These are phyloP conservation scores for Dimargaris cristalligena DNA, from an alignment of 192 early-diverging fungal genomes.

Conservation along the genomic window DNA sequence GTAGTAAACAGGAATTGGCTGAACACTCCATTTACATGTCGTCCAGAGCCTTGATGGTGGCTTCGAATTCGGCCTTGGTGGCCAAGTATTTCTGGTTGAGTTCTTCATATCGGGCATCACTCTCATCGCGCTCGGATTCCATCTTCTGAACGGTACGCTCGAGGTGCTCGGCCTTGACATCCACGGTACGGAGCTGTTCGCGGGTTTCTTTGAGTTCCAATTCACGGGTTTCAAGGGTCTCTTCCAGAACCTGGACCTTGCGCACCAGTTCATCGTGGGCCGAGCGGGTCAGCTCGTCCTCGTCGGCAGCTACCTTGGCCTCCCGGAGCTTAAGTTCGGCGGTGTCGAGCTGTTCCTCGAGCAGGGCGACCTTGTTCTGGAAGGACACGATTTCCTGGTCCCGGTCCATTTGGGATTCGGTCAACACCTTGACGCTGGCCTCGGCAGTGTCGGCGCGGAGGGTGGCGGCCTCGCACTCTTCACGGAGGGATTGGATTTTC, in stretches of 20 bases:
- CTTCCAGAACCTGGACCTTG: slow-evolving; percentile 1
- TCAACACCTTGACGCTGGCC: not conserved
- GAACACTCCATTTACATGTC: no score
- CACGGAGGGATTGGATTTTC: slow-evolving; percentile 5
- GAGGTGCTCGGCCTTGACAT: slow-evolving; percentile 7
- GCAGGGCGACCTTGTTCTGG: not conserved
- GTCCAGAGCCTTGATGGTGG: not conserved
- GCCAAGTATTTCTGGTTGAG: not conserved
- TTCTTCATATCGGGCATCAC: slow-evolving; percentile 4
- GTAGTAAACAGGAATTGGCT: no score
- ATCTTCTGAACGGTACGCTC: slow-evolving; percentile 6
- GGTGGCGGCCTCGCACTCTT: slow-evolving; percentile 1
- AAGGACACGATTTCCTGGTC: slow-evolving; percentile 3
- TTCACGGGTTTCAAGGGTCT: not conserved
- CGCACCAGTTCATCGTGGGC: slow-evolving; percentile 2
- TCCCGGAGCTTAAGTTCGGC: not conserved
- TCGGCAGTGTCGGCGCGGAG: not conserved
- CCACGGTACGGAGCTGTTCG: not conserved
- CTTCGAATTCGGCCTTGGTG: slow-evolving; percentile 2
- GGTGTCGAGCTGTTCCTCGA: slow-evolving; percentile 3
- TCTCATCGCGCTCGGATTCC: not conserved
- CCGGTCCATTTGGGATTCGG: not conserved
- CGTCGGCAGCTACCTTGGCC: not conserved
- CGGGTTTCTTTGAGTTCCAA: slow-evolving; percentile 1
- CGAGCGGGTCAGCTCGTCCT: not conserved